Evolutionary conservation across 1,284 basidiomycete species (phyloP).

Genomic region (Microbotryum silenes-acaulis): DNA sequence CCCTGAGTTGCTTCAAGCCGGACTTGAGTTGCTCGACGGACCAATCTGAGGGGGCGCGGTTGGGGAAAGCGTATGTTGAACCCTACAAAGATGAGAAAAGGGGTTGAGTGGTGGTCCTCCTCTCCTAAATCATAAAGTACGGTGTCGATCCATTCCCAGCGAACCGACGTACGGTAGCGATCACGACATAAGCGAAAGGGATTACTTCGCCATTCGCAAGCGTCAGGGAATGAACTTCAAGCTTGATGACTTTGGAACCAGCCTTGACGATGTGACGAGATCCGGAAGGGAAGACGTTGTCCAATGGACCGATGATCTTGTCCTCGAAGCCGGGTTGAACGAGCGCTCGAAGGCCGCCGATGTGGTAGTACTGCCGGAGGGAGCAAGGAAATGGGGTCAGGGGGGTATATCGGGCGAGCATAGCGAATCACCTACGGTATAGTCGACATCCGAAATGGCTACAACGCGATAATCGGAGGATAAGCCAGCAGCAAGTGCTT

Average conservation of each 20-base stretch:
- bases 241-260: slow-evolving; percentile 38
- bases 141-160: too few relatives aligned
- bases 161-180: slow-evolving; percentile 22
- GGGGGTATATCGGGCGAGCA: slow-evolving; percentile 4
- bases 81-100: slow-evolving; percentile 6
- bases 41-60: slow-evolving; percentile 7
- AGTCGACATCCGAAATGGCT: neutral
- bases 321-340: slow-evolving; percentile 10
- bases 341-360: slow-evolving; percentile 39
- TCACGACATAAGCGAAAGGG: slow-evolving; percentile 36
- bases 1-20: slow-evolving; percentile 8
- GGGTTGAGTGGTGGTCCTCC: neutral
- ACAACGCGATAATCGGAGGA: slow-evolving; percentile 16
- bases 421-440: neutral
- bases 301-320: slow-evolving; percentile 32
- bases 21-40: slow-evolving; percentile 9
- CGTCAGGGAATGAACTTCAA: slow-evolving; percentile 37
- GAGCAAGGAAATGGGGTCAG: neutral
- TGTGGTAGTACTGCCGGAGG: slow-evolving; percentile 37
- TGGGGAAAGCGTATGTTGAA: slow-evolving; percentile 22
- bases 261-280: slow-evolving; percentile 33
- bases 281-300: slow-evolving; percentile 37
- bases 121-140: neutral
- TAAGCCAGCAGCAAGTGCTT: slow-evolving; percentile 5
- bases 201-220: slow-evolving; percentile 38